Evolutionary conservation across 1,284 basidiomycete genomes (phyloP).

Genomic region (Ganoderma boninense): DNA sequence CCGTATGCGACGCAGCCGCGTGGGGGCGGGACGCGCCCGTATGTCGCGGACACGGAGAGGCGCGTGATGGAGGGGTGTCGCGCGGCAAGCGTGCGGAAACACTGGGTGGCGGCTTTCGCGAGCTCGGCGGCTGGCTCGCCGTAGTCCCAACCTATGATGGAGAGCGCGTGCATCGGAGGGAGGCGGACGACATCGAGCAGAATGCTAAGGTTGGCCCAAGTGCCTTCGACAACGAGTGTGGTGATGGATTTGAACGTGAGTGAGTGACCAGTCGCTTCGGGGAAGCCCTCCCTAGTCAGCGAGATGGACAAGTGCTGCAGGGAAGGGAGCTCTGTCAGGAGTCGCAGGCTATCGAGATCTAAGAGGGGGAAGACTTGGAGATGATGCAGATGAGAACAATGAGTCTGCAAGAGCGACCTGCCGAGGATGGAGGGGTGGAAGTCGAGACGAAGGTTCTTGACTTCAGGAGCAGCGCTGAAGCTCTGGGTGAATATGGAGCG

Average conservation of each 20-base stretch:
- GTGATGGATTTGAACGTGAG: neutral
- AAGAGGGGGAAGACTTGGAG: neutral
- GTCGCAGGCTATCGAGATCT: neutral
- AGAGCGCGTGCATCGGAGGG: neutral
- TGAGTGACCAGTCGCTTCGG: neutral
- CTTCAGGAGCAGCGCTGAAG: neutral
- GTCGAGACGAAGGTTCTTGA: neutral
- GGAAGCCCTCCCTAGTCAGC: neutral
- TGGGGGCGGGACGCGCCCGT: neutral
- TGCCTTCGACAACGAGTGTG: neutral
- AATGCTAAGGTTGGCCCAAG: neutral
- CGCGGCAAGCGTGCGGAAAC: neutral
- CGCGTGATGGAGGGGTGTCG: neutral
- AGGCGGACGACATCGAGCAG: neutral
- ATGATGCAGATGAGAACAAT: neutral
- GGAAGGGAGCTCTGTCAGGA: neutral
- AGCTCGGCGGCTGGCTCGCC: neutral
- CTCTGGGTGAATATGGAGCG: neutral
- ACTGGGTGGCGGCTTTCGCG: neutral
- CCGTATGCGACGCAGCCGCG: neutral
- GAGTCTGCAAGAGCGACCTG: neutral
- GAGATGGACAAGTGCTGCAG: neutral
- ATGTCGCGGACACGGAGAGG: neutral
- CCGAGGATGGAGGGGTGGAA: neutral
- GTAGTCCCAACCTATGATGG: neutral